Conservation (phyloP, 1,139 yeast genomes). For the Blastobotrys buckinghamii region DNA sequence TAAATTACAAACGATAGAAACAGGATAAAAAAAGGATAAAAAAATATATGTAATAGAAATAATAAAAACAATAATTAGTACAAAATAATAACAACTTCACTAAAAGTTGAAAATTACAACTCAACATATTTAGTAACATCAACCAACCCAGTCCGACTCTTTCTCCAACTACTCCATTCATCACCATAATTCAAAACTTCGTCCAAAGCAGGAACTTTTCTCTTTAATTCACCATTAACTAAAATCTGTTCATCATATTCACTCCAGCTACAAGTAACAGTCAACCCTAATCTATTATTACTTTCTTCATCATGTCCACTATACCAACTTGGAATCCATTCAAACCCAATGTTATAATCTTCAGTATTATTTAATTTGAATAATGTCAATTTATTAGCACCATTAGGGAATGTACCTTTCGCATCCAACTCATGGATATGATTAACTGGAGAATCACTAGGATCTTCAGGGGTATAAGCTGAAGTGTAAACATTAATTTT, state of each 20-base stretch:
- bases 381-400: conserved; percentile 56
- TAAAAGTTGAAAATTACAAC: no score
- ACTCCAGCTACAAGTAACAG: conserved; percentile 67
- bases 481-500: conserved; percentile 45
- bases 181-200: conserved; percentile 66
- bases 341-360: conserved; percentile 55
- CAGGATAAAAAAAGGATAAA: not conserved
- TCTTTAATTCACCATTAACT: conserved; percentile 26
- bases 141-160: conserved; percentile 61
- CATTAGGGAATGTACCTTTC: conserved; percentile 32
- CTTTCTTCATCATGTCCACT: conserved; percentile 38
- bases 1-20: no score
- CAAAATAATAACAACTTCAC: no score
- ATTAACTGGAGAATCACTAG: conserved; percentile 1
- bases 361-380: conserved; percentile 61
- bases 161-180: conserved; percentile 56
- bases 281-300: conserved; percentile 42
- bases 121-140: conserved; percentile 44
- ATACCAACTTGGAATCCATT: conserved; percentile 70
- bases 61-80: not conserved
- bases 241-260: conserved; percentile 49
- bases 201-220: conserved; percentile 61
- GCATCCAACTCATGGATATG: no score
- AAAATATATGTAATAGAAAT: not conserved
- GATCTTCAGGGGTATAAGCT: not conserved